Percentiles rank a stretch among this genome's conserved stretches.
These are phyloP conservation scores for Nepenthes mirabilis DNA, from an alignment of 148 eudicot genomes.

Conservation along the genomic window DNA sequence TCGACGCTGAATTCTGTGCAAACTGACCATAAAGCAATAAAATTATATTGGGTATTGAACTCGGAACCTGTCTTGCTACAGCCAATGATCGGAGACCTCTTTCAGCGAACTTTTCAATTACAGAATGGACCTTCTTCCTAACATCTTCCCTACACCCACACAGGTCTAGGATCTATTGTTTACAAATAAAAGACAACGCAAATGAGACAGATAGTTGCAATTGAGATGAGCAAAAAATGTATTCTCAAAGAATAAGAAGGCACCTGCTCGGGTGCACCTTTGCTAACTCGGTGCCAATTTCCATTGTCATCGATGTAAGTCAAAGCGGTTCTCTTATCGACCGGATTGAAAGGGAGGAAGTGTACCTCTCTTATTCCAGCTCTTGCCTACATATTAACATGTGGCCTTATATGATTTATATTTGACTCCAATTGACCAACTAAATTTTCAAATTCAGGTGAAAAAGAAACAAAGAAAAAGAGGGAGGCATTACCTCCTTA, in stretches of 20 bases:
- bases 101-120: constrained; percentile 87
- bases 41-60: constrained; percentile 53
- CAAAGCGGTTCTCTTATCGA: constrained; percentile 78
- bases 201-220: background rate
- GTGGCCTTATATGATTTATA: background rate
- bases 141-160: constrained; percentile 81
- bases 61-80: constrained; percentile 70
- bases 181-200: background rate
- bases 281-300: constrained; percentile 68
- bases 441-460: background rate
- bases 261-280: constrained; percentile 89
- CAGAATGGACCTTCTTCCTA: constrained; percentile 60
- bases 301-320: constrained; percentile 57
- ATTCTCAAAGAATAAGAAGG: background rate
- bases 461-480: background rate
- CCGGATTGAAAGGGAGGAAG: constrained; percentile 76
- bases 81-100: constrained; percentile 88
- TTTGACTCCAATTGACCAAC: background rate
- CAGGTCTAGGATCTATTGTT: constrained; percentile 61
- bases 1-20: background rate
- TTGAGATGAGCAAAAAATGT: background rate
- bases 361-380: constrained; percentile 71
- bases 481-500: constrained; percentile 51
- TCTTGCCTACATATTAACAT: constrained; percentile 37
- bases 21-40: constrained; percentile 39